Base-by-base conservation (phyloP, 352 stramenopile genomes). In the Phytophthora europaea region DNA sequence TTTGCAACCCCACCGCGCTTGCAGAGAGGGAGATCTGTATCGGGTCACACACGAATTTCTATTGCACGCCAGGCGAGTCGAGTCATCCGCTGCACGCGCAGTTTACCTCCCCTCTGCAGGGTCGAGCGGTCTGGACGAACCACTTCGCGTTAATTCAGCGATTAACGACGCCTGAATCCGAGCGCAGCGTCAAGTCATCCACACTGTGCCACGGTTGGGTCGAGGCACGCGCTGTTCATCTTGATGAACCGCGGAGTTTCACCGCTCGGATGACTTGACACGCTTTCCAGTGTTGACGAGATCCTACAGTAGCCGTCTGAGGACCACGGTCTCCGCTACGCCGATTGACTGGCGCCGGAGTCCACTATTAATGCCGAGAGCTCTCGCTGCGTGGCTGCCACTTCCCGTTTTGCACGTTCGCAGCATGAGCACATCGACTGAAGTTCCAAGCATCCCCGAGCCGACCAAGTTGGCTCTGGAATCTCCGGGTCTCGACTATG, bases 401-500 rank as follows among this genome's bases (percentile, higher is more conserved):
- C 52, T 73, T 65, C n/a, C 28, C 13, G 28, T 67, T 73, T 69
- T 70, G 28, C 64, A 53, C 43, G 58, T 3, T 33, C 13, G 2
- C 34, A 62, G 10, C 20, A 77, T 73, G 70, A 73, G 33, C 15
- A 56, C 56, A 36, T 50, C 60, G 16, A 13, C 38, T 26, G 38
- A 53, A n/a, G 33, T 58, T 61, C 56, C 56, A 59, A 57, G 22
- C 33, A 68, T 33, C 6, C 23, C 33, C 0, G 50, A 73, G 33
- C 40, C 58, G 18, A 63, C 4, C 65, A 76, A 74, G 55, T 36
- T 74, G 23, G 28, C 54, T 2, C 33, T 70, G 23, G 65, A 45
- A 31, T 70, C 65, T 0, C 70, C 70, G 38, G 51, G 18, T 40
- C 9, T 63, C 36, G 36, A 66, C 47, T 78, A 78, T 45, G 66